A percentile compares a stretch with the other conserved stretches of the same genome.
These are phyloP conservation scores for Fusarium bactridioides DNA, from an alignment of 2,329 filamentous ascomycete species.

Conservation along the genomic window DNA sequence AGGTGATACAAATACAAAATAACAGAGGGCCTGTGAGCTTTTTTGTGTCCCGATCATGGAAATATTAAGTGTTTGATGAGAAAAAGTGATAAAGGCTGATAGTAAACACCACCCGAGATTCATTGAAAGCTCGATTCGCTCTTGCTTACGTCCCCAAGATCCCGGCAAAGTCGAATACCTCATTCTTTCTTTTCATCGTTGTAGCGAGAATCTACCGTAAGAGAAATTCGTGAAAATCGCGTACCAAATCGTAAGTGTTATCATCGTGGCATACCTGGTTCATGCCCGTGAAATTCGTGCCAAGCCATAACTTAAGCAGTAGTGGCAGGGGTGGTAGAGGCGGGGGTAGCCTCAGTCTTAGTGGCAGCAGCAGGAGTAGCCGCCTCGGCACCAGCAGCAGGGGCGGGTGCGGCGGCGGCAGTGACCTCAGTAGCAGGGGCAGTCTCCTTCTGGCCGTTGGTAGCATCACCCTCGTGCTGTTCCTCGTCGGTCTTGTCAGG, in stretches of 20 bases:
- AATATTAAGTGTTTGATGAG: constrained; percentile 45
- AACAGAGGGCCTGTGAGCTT: constrained; percentile 39
- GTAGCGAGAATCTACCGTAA: constrained; percentile 49
- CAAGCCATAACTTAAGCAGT: constrained; percentile 45
- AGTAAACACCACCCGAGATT: constrained; percentile 41
- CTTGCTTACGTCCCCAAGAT: constrained; percentile 37
- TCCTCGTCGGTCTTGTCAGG: constrained; percentile 96
- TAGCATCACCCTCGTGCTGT: constrained; percentile 56
- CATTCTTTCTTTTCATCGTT: constrained; percentile 41
- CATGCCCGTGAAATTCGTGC: constrained; percentile 39
- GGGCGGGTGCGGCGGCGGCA: constrained; percentile 30
- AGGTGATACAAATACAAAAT: constrained; percentile 48
- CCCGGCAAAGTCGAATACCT: constrained; percentile 39
- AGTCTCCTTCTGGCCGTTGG: constrained; percentile 52
- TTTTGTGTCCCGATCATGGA: constrained; percentile 42
- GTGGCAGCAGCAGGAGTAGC: constrained; percentile 38
- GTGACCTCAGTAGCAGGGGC: constrained; percentile 42
- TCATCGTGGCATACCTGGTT: constrained; percentile 41
- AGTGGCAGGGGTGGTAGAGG: constrained; percentile 38
- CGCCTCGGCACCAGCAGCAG: constrained; percentile 37
- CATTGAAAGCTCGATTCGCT: constrained; percentile 41
- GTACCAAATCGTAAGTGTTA: constrained; percentile 51
- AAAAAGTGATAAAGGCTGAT: constrained; percentile 41
- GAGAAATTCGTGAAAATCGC: constrained; percentile 51
- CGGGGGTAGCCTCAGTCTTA: constrained; percentile 39